phyloP scores from a whole-genome alignment of 306 rosid species.

The barrel medic (Medicago truncatula) region DNA sequence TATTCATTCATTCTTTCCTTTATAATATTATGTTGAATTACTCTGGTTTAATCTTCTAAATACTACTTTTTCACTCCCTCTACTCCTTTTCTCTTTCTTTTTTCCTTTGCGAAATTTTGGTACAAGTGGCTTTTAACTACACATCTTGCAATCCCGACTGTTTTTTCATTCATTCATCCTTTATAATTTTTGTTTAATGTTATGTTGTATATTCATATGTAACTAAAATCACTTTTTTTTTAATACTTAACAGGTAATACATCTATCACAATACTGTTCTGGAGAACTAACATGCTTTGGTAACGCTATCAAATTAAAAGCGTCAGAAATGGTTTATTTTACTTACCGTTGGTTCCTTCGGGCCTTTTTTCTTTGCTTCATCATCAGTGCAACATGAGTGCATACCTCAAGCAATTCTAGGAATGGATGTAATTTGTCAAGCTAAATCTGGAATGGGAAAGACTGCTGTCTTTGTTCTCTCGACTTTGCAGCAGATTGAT shows the following conservation, averaged over 20 bases:
- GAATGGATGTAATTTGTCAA: conserved; percentile 99
- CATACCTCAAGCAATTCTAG: conserved; percentile 98
- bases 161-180: neutral
- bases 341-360: conserved; percentile 79
- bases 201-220: too few species aligned
- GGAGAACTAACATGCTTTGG: conserved; percentile 72
- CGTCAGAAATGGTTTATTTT: conserved; percentile 71
- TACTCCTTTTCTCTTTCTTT: neutral
- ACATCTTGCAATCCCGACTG: neutral
- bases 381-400: conserved; percentile 99
- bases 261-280: conserved; percentile 66
- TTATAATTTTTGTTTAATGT: too few species aligned
- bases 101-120: neutral
- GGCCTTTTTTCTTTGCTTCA: conserved; percentile 77
- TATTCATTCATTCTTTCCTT: too few species aligned
- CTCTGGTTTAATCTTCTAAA: neutral
- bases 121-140: neutral
- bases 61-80: neutral
- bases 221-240: neutral
- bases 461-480: conserved; percentile 97
- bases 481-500: conserved; percentile 95
- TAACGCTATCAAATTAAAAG: conserved; percentile 64
- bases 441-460: conserved; percentile 99
- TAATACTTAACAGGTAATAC: conserved; percentile 73
- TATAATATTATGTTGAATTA: neutral